Evolutionary conservation across 225 moss, liverwort and hornwort genomes (phyloP).

Genomic region (Neckera pumila): DNA sequence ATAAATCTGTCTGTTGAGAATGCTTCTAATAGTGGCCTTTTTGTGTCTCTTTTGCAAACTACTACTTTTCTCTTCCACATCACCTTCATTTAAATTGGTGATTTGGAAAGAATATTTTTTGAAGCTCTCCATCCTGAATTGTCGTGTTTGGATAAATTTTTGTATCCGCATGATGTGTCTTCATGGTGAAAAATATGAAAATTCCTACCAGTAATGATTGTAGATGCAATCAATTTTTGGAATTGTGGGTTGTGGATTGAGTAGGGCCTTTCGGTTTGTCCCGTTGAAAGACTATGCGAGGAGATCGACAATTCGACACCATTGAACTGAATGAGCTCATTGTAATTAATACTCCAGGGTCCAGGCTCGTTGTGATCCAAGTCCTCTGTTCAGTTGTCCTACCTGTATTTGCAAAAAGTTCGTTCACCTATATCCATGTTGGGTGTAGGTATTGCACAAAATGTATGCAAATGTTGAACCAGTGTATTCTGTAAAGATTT

Average conservation of each 20-base stretch:
- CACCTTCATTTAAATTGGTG: background rate
- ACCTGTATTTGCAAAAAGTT: background rate
- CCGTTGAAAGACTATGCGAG: background rate
- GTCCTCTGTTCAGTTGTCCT: background rate
- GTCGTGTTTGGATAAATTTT: background rate
- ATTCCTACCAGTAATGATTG: background rate
- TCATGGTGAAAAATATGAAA: background rate
- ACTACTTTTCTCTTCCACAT: background rate
- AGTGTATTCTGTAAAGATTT: too few relatives aligned
- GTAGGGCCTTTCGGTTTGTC: background rate
- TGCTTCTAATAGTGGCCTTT: constrained; percentile 4
- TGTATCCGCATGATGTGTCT: background rate
- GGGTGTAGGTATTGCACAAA: too few relatives aligned
- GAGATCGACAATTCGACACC: background rate
- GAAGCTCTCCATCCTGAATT: background rate
- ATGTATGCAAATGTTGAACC: background rate
- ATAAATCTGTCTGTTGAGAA: constrained; percentile 20
- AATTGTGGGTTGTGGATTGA: background rate
- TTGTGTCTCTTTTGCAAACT: constrained; percentile 15
- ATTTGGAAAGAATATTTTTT: background rate
- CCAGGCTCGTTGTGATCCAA: background rate
- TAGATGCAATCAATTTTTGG: background rate
- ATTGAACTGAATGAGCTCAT: background rate
- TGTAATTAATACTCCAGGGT: background rate
- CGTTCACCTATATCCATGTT: background rate